These are phyloP conservation scores for Rachicladosporium sp. DNA, from an alignment of 2,329 filamentous ascomycete species.

Conservation along the genomic window DNA sequence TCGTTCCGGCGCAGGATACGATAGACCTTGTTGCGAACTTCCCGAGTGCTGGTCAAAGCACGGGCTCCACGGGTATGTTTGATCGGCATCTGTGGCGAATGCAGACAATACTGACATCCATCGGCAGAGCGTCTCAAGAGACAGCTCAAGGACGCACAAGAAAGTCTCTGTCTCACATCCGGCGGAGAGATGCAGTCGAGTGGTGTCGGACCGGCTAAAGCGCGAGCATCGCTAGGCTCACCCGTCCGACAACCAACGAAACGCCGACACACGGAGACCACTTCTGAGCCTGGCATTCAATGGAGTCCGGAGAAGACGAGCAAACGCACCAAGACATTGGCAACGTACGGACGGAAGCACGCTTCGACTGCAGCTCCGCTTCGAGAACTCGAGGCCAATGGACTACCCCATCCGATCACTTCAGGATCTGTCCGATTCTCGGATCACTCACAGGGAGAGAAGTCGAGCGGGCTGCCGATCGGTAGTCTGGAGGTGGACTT, in stretches of 20 bases:
- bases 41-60: conserved; percentile 8
- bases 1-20: conserved; percentile 4
- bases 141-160: conserved; percentile 14
- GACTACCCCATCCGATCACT: conserved; percentile 2
- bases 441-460: conserved; percentile 10
- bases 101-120: conserved; percentile 3
- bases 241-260: conserved; percentile 9
- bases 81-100: background rate
- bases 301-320: conserved; percentile 6
- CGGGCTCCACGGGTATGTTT: conserved; percentile 10
- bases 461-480: conserved; percentile 15
- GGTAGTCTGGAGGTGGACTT: conserved; percentile 26
- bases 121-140: conserved; percentile 10
- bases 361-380: conserved; percentile 4
- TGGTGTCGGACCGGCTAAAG: conserved; percentile 4
- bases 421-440: conserved; percentile 11
- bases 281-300: background rate
- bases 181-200: conserved; percentile 1
- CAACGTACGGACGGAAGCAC: conserved; percentile 3
- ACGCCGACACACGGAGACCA: conserved; percentile 10
- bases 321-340: conserved; percentile 13
- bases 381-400: conserved; percentile 6
- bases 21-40: conserved; percentile 1
- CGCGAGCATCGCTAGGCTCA: conserved; percentile 4
- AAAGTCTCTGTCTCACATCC: conserved; percentile 12